phyloP scores from a whole-genome alignment of 2,329 filamentous ascomycete genomes.

The Chaetomiaceae sp. region DNA sequence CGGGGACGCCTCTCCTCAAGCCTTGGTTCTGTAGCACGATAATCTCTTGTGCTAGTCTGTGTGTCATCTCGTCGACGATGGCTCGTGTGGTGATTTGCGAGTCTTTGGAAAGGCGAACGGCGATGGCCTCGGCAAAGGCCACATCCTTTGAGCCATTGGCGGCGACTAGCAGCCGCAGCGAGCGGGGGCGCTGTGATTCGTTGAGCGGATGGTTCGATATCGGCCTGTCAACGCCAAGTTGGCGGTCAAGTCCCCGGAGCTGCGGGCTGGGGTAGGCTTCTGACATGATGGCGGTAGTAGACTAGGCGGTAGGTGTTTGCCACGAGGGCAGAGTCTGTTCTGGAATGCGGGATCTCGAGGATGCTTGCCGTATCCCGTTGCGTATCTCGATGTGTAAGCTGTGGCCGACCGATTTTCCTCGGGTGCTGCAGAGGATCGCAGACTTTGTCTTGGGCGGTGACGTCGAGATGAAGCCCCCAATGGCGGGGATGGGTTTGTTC shows the following conservation, averaged over 20 bases:
- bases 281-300: slow-evolving; percentile 9
- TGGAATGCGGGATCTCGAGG: not conserved
- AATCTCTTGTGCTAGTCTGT: slow-evolving; percentile 59
- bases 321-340: no score
- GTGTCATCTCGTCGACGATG: slow-evolving; percentile 61
- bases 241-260: not conserved
- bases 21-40: slow-evolving; percentile 55
- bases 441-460: no score
- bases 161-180: slow-evolving; percentile 59
- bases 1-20: slow-evolving; percentile 31
- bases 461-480: no score
- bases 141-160: slow-evolving; percentile 62
- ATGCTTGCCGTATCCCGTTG: not conserved
- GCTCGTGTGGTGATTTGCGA: slow-evolving; percentile 57
- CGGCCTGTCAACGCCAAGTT: slow-evolving; percentile 7
- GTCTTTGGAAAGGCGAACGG: slow-evolving; percentile 63
- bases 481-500: no score
- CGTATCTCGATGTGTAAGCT: not conserved
- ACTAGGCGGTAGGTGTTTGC: not conserved
- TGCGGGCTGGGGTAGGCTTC: slow-evolving; percentile 7
- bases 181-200: slow-evolving; percentile 37
- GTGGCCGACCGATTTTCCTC: no score
- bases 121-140: slow-evolving; percentile 61
- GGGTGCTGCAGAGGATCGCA: no score
- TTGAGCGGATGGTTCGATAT: slow-evolving; percentile 32